Base-by-base conservation (phyloP, 2,329 filamentous ascomycete genomes). In the Tolypocladium pustulatum region DNA sequence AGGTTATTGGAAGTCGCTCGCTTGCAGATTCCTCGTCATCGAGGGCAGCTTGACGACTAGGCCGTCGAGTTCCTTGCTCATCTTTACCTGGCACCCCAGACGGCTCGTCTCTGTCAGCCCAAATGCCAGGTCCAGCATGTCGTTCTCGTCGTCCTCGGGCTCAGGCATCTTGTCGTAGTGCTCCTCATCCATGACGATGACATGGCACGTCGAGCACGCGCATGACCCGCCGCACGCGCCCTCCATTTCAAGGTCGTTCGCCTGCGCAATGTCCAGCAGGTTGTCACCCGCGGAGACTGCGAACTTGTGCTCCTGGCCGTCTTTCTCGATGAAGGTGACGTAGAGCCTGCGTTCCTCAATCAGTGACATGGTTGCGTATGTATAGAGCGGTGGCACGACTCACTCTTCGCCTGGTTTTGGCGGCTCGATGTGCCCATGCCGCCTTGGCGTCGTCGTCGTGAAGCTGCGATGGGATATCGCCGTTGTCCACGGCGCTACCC, bases 231-330 rank as follows among this genome's bases (percentile, higher is more conserved):
- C 94, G 69, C 94, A 99, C 15, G 94, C 94, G 61, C 94, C 92
- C 79, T 99, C 94, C 93, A 99, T 97, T 73, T 99, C 94, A 49
- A 99, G 78, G 69, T 97, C 93, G 73, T 97, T 84, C 53, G 89
- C 90, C 72, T 97, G 93, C 27, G 93, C 94, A 68, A 99, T 93
- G 69, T 97, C 93, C 58, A 99, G 81, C 57, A 99, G 79, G 73
- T 99, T 99, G 74, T 96, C 91, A 55, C 94, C 94, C 66, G 89
- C 85, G 17, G 84, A 79, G 10, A 97, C 93, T 60, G 88, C 85
- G 67, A 97, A 84, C 61, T 87, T 90, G 72, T 90, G 81, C 64
- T 86, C 81, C 36, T 83, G 78, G 56, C 87, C 87, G 25, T 97
- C 91, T 75, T 97, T 97, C 73, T 97, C 92, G 65, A 97, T 82